These are phyloP conservation scores for Blastomyces silverae DNA, from an alignment of 2,329 filamentous ascomycete genomes.

Conservation along the genomic window DNA sequence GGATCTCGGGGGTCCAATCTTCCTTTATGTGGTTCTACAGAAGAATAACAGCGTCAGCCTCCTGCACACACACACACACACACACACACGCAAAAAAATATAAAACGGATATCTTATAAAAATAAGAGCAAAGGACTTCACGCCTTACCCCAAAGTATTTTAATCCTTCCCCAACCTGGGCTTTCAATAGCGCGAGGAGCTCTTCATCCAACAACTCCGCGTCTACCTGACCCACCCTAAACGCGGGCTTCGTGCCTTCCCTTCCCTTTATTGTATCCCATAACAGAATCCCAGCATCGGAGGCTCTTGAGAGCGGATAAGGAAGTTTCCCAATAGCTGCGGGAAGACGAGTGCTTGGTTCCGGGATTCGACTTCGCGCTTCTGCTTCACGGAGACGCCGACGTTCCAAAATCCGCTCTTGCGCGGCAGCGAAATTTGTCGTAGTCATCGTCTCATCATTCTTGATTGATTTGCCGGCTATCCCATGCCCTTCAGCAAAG, in stretches of 20 bases:
- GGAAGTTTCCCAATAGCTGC: constrained; percentile 53
- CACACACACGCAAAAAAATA: neutral
- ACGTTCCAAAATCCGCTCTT: constrained; percentile 75
- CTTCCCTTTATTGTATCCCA: constrained; percentile 69
- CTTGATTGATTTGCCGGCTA: constrained; percentile 13
- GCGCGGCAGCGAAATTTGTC: constrained; percentile 77
- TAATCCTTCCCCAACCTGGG: constrained; percentile 77
- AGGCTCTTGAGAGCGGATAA: constrained; percentile 55
- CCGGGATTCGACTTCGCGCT: constrained; percentile 49
- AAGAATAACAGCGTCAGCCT: constrained; percentile 14
- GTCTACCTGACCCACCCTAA: constrained; percentile 92
- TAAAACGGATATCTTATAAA: neutral
- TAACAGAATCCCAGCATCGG: constrained; percentile 39
- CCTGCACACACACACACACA: neutral
- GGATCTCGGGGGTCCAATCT: constrained; percentile 81
- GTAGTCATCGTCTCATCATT: constrained; percentile 47
- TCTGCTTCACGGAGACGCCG: constrained; percentile 67
- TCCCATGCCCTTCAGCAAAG: neutral
- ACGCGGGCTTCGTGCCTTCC: constrained; percentile 74
- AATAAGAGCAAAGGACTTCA: neutral
- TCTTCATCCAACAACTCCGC: constrained; percentile 93
- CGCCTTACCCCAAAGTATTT: constrained; percentile 69
- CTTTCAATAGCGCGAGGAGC: constrained; percentile 73
- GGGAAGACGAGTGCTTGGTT: constrained; percentile 45
- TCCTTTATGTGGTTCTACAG: constrained; percentile 60